These are phyloP conservation scores for Aphanomyces stellatus DNA, from an alignment of 352 stramenopile species.

Conservation along the genomic window DNA sequence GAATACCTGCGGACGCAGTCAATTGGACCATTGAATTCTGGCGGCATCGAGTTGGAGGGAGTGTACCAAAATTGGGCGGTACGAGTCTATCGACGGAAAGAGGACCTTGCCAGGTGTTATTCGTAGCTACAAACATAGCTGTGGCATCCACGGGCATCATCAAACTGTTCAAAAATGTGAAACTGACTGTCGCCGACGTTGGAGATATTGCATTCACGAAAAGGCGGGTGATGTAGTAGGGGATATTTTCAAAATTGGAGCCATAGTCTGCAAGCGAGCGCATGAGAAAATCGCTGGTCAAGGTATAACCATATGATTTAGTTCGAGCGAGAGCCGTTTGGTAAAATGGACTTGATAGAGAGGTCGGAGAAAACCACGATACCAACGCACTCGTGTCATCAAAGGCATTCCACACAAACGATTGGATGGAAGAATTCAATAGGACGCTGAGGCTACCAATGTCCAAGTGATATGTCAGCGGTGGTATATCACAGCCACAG, in stretches of 20 bases:
- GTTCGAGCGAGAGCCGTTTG: not conserved
- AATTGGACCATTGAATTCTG: not conserved
- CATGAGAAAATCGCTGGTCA: not conserved
- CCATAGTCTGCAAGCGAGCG: not conserved
- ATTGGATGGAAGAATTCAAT: not conserved
- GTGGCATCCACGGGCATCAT: not conserved
- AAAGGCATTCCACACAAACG: not conserved
- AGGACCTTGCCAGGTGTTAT: not conserved
- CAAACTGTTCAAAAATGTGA: not conserved
- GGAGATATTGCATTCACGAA: not conserved
- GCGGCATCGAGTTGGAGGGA: not conserved
- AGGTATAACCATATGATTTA: not conserved
- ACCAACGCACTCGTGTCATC: conserved; percentile 5
- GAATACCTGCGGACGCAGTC: not conserved
- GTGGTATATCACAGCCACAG: not conserved
- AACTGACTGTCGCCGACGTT: not conserved
- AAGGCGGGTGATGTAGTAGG: not conserved
- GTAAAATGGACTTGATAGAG: not conserved
- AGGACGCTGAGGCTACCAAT: not conserved
- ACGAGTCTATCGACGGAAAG: not conserved
- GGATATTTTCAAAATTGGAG: not conserved
- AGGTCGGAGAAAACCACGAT: conserved; percentile 1
- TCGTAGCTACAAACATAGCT: not conserved
- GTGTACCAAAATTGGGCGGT: not conserved
- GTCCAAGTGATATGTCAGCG: not conserved